Evolutionary conservation across 345 rosid species (phyloP), one percentile per base, ranked within the genome.

Genomic region (Syzygium oleosum): DNA sequence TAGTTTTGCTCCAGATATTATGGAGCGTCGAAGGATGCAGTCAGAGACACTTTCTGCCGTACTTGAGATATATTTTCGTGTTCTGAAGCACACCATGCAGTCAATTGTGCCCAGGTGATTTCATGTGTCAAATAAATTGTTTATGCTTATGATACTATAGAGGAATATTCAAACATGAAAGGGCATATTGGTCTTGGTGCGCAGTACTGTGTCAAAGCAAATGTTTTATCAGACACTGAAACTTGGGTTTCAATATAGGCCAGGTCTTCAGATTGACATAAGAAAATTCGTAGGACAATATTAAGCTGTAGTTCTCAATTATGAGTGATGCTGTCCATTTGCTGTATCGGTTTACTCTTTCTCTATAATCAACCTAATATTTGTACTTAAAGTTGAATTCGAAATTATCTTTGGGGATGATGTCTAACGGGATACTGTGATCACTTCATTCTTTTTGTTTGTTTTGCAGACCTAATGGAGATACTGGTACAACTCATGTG

Each of bases 31-130:
- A 90, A 93, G 91, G 91, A 96, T 95, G 96, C 99, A 97, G 87
- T 89, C 96, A 8, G 99, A 92, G 84, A 91, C 94, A 78, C 97
- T 98, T 59, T 91, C 98, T 91, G 96, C 97, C 78, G 94, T 97
- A 46, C 96, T 98, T 86, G 98, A 94, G 94, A 98, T 95, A 21
- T 97, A 95, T 88, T 97, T 98, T 89, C 99, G 98, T 55, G 92
- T 98, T 88, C 92, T 97, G 92, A 97, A 92, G 92, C 95, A 97
- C 85, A 89, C 98, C 31, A 91, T 93, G 95, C 90, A 87, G 86
- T 92, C 92, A 49, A 85, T 89, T 52, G 85, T 84, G 56, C 91
- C 91, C 92, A 95, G 97, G 98, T 97, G 88, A 79, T 87, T 88
- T 88, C 61, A 52, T 15, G 49, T 2, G 41, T 73, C 46, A 56